Evolutionary conservation across 2,329 filamentous ascomycete species (phyloP).

Genomic region (Apiospora kogelbergensis): DNA sequence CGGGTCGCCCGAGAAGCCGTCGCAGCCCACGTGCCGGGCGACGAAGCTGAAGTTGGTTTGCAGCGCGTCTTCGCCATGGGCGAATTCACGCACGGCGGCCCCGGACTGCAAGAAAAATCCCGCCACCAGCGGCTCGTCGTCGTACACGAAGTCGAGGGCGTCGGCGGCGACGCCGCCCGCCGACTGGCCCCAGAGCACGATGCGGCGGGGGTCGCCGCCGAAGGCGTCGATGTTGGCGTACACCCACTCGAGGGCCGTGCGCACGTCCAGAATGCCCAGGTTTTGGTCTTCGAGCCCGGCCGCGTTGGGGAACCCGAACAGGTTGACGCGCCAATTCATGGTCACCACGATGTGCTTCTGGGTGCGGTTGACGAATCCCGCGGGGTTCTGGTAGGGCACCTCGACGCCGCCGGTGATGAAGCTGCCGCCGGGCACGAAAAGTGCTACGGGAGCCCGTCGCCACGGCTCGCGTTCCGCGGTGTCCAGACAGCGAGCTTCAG

Average conservation of each 20-base stretch:
- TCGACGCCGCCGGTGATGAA: slow-evolving; percentile 13
- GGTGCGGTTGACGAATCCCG: slow-evolving; percentile 32
- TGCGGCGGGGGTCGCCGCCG: slow-evolving; percentile 27
- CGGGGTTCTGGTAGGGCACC: slow-evolving; percentile 39
- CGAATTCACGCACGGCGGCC: slow-evolving; percentile 21
- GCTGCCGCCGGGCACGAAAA: slow-evolving; percentile 16
- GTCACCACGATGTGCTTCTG: slow-evolving; percentile 30
- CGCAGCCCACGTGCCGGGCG: slow-evolving; percentile 34
- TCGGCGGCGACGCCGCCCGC: slow-evolving; percentile 13
- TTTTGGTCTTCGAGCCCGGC: slow-evolving; percentile 29
- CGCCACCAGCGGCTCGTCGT: slow-evolving; percentile 43
- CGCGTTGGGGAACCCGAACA: slow-evolving; percentile 38
- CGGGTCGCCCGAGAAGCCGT: slow-evolving; percentile 15
- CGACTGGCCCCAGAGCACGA: slow-evolving; percentile 18
- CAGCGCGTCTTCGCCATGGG: slow-evolving; percentile 20
- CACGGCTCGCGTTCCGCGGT: neutral
- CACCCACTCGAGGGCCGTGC: slow-evolving; percentile 37
- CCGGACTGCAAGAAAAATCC: slow-evolving; percentile 42
- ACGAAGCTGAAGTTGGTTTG: slow-evolving; percentile 35
- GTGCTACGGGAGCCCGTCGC: slow-evolving; percentile 13
- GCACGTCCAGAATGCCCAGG: slow-evolving; percentile 31
- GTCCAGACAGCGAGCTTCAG: slow-evolving; percentile 16
- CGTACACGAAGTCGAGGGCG: slow-evolving; percentile 39
- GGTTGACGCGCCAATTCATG: slow-evolving; percentile 36
- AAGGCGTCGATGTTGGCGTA: slow-evolving; percentile 35